Conservation (phyloP, 352 stramenopile genomes). For the Phytopythium aichiense region DNA sequence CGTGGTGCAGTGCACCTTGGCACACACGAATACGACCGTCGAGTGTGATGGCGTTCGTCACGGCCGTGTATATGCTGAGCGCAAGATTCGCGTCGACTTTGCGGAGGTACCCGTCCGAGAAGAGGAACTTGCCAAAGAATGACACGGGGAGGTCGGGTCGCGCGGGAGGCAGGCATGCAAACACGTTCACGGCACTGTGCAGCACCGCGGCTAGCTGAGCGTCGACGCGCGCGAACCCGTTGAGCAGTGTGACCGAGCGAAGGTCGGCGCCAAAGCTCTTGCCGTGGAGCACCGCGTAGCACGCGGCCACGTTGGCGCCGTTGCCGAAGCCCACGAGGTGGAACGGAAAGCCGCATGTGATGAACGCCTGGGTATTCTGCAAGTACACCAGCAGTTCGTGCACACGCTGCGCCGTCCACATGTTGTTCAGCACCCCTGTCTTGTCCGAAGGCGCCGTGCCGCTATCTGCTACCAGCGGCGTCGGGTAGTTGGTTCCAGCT, state of each 20-base stretch:
- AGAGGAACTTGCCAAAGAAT: constrained; percentile 91
- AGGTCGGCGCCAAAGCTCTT: constrained; percentile 45
- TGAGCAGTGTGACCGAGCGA: constrained; percentile 76
- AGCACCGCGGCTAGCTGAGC: constrained; percentile 70
- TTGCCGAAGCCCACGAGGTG: constrained; percentile 90
- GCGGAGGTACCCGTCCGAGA: constrained; percentile 85
- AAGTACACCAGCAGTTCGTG: constrained; percentile 86
- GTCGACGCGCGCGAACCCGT: constrained; percentile 82
- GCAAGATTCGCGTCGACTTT: constrained; percentile 85
- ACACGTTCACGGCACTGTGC: constrained; percentile 80
- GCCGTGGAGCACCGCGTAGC: constrained; percentile 54
- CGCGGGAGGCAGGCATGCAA: constrained; percentile 71
- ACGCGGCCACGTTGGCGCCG: constrained; percentile 77
- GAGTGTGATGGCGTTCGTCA: constrained; percentile 90
- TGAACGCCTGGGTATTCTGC: constrained; percentile 64
- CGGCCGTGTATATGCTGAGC: constrained; percentile 91
- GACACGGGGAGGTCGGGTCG: constrained; percentile 84
- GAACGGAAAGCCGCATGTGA: constrained; percentile 67
- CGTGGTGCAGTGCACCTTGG: constrained; percentile 71
- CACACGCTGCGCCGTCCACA: constrained; percentile 74
- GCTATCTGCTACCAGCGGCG: constrained; percentile 6
- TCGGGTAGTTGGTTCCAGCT: constrained; percentile 64
- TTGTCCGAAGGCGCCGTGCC: constrained; percentile 20
- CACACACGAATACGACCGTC: constrained; percentile 83
- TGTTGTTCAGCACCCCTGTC: constrained; percentile 70